These are phyloP conservation scores for Triticum dicoccoides DNA, from an alignment of 176 grass and related monocot species.

Conservation along the genomic window DNA sequence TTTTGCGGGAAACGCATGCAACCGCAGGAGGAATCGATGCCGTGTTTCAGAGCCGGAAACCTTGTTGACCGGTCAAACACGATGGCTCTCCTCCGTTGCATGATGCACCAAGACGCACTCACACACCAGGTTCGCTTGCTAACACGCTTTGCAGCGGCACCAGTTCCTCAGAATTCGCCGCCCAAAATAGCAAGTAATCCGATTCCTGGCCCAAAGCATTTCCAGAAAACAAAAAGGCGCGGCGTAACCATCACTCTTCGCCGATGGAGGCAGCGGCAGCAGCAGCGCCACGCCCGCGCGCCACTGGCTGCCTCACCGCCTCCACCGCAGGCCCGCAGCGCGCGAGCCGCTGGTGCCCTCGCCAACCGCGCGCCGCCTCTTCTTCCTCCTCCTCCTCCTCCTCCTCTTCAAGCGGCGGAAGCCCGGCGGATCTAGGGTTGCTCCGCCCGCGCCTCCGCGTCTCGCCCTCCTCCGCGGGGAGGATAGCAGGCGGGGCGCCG, in stretches of 20 bases:
- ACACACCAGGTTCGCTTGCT: neutral
- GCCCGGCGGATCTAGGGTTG: constrained; percentile 34
- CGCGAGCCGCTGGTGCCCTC: neutral
- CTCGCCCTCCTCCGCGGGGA: neutral
- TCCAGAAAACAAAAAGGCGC: neutral
- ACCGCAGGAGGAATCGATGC: no score
- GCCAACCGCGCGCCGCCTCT: constrained; percentile 7
- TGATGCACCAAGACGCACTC: neutral
- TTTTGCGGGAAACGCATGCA: no score
- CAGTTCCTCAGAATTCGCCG: neutral
- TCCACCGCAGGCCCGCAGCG: neutral
- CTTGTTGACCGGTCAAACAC: neutral
- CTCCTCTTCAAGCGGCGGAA: neutral
- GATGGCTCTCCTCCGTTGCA: neutral
- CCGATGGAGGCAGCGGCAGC: neutral
- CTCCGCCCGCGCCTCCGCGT: neutral
- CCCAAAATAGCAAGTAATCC: neutral
- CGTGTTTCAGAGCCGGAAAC: no score
- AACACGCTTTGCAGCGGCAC: neutral
- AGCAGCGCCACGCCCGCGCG: neutral
- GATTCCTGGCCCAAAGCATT: neutral
- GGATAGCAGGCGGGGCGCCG: neutral
- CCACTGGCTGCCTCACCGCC: neutral
- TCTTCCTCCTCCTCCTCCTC: neutral
- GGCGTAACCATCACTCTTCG: neutral